phyloP scores from a whole-genome alignment of 495 filamentous ascomycete species.

The Xanthoparmelia taractica region DNA sequence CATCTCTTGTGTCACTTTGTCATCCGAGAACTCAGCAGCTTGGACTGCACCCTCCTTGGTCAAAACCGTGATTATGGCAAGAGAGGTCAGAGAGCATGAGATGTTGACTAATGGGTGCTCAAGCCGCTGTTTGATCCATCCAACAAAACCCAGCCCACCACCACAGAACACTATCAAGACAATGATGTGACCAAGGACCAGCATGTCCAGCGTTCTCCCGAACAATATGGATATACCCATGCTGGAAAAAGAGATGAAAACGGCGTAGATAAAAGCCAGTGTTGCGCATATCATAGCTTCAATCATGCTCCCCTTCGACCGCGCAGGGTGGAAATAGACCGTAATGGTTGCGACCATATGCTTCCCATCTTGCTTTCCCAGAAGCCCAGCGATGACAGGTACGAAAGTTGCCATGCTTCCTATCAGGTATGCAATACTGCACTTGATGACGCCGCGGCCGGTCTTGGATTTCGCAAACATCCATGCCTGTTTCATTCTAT shows the following conservation, averaged over 20 bases:
- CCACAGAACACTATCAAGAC: conserved; percentile 84
- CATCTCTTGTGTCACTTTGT: conserved; percentile 78
- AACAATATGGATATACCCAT: conserved; percentile 81
- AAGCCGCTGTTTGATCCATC: conserved; percentile 84
- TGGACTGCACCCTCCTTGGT: conserved; percentile 90
- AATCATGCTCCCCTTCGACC: conserved; percentile 82
- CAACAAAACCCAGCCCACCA: conserved; percentile 80
- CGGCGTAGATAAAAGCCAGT: conserved; percentile 74
- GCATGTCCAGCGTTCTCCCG: conserved; percentile 52
- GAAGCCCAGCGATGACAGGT: conserved; percentile 56
- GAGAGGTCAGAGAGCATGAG: conserved; percentile 79
- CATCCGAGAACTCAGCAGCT: conserved; percentile 65
- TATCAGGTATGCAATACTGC: conserved; percentile 83
- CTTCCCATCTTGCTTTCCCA: conserved; percentile 89
- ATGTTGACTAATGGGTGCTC: conserved; percentile 85
- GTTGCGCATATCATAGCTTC: conserved; percentile 80
- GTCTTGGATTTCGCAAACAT: conserved; percentile 45
- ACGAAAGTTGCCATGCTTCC: conserved; percentile 85
- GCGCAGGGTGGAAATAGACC: conserved; percentile 95
- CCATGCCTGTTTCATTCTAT: conserved; percentile 25
- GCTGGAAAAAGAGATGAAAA: conserved; percentile 70
- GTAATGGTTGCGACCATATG: conserved; percentile 90
- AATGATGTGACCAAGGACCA: conserved; percentile 67
- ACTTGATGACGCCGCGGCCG: conserved; percentile 79
- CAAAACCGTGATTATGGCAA: conserved; percentile 83